Evolutionary conservation across 2,329 filamentous ascomycete genomes (phyloP).

Genomic region (Aspergillus melleus): DNA sequence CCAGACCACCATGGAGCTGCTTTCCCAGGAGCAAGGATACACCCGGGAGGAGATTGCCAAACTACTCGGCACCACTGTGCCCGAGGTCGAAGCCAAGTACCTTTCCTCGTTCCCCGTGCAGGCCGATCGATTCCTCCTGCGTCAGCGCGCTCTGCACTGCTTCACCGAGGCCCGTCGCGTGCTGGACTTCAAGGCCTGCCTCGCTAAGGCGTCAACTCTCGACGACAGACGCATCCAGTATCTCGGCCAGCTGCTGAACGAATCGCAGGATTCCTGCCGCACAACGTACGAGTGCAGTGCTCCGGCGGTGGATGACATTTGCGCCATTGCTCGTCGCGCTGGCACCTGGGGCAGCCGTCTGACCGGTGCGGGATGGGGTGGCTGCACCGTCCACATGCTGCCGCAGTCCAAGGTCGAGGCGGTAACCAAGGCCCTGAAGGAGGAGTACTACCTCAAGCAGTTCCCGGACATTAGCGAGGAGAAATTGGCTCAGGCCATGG

Average conservation of each 20-base stretch:
- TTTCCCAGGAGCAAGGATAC: slow-evolving; percentile 80
- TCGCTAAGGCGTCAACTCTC: slow-evolving; percentile 57
- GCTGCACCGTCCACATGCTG: slow-evolving; percentile 91
- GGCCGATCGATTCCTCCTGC: slow-evolving; percentile 81
- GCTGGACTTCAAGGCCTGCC: slow-evolving; percentile 74
- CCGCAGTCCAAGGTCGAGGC: slow-evolving; percentile 76
- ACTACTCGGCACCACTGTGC: slow-evolving; percentile 66
- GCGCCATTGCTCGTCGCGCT: slow-evolving; percentile 71
- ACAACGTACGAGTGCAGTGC: slow-evolving; percentile 90
- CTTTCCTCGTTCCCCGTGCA: slow-evolving; percentile 87
- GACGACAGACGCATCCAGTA: slow-evolving; percentile 67
- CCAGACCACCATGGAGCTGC: slow-evolving; percentile 65
- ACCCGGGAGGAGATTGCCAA: slow-evolving; percentile 80
- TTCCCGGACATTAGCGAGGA: slow-evolving; percentile 68
- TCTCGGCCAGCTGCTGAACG: slow-evolving; percentile 82
- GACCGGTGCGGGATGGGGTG: slow-evolving; percentile 95
- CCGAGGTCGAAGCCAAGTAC: slow-evolving; percentile 73
- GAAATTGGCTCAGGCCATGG: slow-evolving; percentile 75
- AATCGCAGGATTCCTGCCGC: slow-evolving; percentile 83
- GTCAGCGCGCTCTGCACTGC: slow-evolving; percentile 85
- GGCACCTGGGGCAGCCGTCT: slow-evolving; percentile 83
- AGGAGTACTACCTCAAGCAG: slow-evolving; percentile 77
- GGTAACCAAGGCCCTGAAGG: slow-evolving; percentile 74
- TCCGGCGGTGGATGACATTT: slow-evolving; percentile 87
- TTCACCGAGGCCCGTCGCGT: slow-evolving; percentile 88